Percentiles rank a stretch among this genome's conserved stretches.
Evolutionary conservation across 257 asterid species (phyloP).

Genomic region (Nyctanthes arbortristis): DNA sequence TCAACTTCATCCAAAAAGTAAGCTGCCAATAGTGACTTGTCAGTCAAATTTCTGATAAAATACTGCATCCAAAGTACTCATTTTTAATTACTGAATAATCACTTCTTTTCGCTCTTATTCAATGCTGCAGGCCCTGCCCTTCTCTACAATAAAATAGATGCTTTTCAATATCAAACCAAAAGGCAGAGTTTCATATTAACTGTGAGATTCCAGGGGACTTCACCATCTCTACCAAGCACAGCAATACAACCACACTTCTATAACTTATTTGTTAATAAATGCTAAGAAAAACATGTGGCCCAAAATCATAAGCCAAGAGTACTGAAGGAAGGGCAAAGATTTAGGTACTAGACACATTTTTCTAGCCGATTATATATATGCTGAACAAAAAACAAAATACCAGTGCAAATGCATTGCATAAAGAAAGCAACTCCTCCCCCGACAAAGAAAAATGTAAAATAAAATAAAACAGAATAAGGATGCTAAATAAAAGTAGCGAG

Average conservation of each 20-base stretch:
- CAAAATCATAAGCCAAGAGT: neutral
- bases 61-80: neutral
- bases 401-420: neutral
- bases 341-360: neutral
- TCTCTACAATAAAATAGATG: neutral
- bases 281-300: neutral
- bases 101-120: neutral
- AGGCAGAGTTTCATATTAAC: neutral
- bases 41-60: neutral
- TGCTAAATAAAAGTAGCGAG: too few relatives aligned
- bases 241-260: neutral
- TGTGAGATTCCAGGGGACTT: neutral
- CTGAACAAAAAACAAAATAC: neutral
- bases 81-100: neutral
- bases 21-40: constrained; percentile 45
- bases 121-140: neutral
- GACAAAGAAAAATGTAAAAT: neutral
- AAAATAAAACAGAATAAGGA: too few relatives aligned
- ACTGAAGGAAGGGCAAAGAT: neutral
- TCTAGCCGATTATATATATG: neutral
- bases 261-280: neutral
- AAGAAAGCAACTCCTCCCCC: neutral
- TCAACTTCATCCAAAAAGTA: constrained; percentile 68
- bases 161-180: neutral
- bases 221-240: neutral